Evolutionary conservation across 192 early-diverging fungal genomes (phyloP).

Genomic region (Dissophora globulifera): DNA sequence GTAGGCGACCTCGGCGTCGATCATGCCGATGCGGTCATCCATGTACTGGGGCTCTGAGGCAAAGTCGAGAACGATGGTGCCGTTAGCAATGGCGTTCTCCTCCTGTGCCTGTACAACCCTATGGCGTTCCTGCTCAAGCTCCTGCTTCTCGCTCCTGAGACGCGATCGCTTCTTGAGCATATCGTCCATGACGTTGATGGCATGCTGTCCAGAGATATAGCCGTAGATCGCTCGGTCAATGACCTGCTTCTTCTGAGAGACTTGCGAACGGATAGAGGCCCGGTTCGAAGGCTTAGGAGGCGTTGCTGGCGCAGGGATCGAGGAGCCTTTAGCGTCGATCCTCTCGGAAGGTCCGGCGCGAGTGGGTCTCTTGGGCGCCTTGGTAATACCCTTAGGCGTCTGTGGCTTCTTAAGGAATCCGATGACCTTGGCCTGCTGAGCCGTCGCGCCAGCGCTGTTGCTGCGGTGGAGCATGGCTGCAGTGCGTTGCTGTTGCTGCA

Average conservation of each 20-base stretch:
- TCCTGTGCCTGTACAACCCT: conserved; percentile 55
- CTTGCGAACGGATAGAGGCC: conserved; percentile 32
- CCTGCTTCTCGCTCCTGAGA: conserved; percentile 59
- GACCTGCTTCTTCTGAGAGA: conserved; percentile 63
- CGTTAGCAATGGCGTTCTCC: conserved; percentile 36
- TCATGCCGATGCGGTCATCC: conserved; percentile 66
- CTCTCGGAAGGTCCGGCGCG: conserved; percentile 38
- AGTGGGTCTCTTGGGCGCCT: conserved; percentile 45
- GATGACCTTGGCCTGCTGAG: conserved; percentile 58
- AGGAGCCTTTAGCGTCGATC: conserved; percentile 2
- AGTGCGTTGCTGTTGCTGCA: conserved; percentile 39
- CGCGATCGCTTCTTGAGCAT: conserved; percentile 60
- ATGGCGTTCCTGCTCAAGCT: conserved; percentile 61
- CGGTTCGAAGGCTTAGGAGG: conserved; percentile 12
- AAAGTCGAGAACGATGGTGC: conserved; percentile 44
- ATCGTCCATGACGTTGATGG: conserved; percentile 64
- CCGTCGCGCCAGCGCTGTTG: conserved; percentile 32
- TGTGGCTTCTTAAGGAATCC: conserved; percentile 62
- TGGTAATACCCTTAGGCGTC: conserved; percentile 57
- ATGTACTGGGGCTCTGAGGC: conserved; percentile 57
- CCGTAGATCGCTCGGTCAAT: conserved; percentile 65
- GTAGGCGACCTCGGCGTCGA: conserved; percentile 68
- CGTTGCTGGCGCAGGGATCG: conserved; percentile 20
- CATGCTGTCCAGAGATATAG: conserved; percentile 63
- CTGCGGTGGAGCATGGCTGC: conserved; percentile 61